Evolutionary conservation across 2,329 filamentous ascomycete species (phyloP).

Genomic region (Penicillium concentricum): DNA sequence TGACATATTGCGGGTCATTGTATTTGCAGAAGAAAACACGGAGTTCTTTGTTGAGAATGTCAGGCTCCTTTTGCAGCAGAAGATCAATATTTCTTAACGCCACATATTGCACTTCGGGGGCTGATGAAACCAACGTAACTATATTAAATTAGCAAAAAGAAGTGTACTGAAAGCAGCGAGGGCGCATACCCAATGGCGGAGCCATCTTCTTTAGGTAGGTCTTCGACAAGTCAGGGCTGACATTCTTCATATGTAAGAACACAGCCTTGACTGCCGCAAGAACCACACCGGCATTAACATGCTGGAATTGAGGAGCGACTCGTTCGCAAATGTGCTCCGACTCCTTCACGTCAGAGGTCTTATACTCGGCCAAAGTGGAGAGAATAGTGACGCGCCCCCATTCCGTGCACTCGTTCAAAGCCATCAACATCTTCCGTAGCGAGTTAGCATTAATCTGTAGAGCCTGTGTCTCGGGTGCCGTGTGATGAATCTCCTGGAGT

Average conservation of each 20-base stretch:
- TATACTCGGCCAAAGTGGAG: slow-evolving; percentile 84
- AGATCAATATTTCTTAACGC: slow-evolving; percentile 95
- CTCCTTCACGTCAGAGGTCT: slow-evolving; percentile 84
- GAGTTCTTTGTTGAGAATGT: slow-evolving; percentile 95
- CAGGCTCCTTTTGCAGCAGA: slow-evolving; percentile 89
- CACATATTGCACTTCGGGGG: slow-evolving; percentile 96
- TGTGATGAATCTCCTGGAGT: slow-evolving; percentile 84
- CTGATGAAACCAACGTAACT: slow-evolving; percentile 95
- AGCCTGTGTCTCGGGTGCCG: slow-evolving; percentile 85
- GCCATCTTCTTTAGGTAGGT: slow-evolving; percentile 99
- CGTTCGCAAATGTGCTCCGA: slow-evolving; percentile 97
- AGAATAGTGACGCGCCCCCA: slow-evolving; percentile 96
- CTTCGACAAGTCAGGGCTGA: slow-evolving; percentile 73
- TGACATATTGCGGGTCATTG: slow-evolving; percentile 96
- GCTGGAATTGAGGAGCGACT: slow-evolving; percentile 94
- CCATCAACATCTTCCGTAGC: slow-evolving; percentile 94
- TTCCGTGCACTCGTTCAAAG: slow-evolving; percentile 95
- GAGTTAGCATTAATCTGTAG: slow-evolving; percentile 77
- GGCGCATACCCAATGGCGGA: slow-evolving; percentile 74
- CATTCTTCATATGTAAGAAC: slow-evolving; percentile 88
- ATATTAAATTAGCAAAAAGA: slow-evolving; percentile 25
- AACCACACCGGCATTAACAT: slow-evolving; percentile 96
- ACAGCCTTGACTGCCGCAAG: slow-evolving; percentile 97
- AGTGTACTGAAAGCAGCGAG: neutral
- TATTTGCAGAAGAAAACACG: slow-evolving; percentile 99